phyloP scores from a whole-genome alignment of 371 early-diverging fungal genomes.

The Batrachochytrium dendrobatidis region DNA sequence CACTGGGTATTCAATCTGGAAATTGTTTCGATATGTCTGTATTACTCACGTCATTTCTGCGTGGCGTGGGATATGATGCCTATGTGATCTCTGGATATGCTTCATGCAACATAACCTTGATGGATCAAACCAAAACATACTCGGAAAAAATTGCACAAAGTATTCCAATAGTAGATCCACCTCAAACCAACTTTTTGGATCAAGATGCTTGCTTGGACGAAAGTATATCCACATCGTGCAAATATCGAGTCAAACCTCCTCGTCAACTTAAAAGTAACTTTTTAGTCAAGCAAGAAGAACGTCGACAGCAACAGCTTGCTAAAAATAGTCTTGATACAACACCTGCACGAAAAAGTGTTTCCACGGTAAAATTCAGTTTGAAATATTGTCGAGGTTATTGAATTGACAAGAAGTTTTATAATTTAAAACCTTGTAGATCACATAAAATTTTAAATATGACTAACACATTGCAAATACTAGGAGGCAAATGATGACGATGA shows the following conservation, averaged over 20 bases:
- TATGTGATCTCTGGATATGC: conserved; percentile 50
- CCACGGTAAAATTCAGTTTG: too few relatives aligned
- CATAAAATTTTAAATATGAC: too few relatives aligned
- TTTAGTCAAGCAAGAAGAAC: conserved; percentile 37
- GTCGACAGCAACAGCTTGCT: not conserved
- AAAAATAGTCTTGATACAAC: not conserved
- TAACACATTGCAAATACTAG: too few relatives aligned
- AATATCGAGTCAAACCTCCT: conserved; percentile 38
- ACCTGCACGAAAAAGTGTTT: not conserved
- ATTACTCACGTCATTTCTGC: conserved; percentile 38
- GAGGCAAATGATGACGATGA: conserved; percentile 36
- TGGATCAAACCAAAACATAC: conserved; percentile 39
- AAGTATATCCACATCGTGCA: conserved; percentile 7
- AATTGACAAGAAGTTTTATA: too few relatives aligned
- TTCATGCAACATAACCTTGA: conserved; percentile 32
- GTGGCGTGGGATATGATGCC: conserved; percentile 51
- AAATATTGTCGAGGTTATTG: too few relatives aligned
- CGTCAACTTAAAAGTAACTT: conserved; percentile 33
- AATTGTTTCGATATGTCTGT: conserved; percentile 43
- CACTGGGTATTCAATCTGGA: conserved; percentile 37
- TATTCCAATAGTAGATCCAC: conserved; percentile 8
- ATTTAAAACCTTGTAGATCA: too few relatives aligned
- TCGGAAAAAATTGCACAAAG: conserved; percentile 23
- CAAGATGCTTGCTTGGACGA: too few relatives aligned
- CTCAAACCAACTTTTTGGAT: not conserved